phyloP scores from a whole-genome alignment of 768 basidiomycete species.

The Botryobasidium botryosum region DNA sequence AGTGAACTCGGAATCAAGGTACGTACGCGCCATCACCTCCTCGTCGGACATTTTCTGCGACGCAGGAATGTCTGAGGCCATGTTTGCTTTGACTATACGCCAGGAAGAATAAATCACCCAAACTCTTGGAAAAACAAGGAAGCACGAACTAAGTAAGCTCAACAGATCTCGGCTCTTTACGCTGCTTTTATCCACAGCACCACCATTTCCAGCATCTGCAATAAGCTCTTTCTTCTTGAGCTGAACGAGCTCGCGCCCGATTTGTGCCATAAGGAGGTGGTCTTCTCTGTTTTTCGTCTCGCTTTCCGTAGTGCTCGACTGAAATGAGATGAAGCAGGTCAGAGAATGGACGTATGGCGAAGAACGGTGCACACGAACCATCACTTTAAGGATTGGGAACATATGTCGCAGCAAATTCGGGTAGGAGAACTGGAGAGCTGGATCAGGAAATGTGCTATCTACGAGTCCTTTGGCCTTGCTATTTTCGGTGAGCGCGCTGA shows the following conservation, averaged over 20 bases:
- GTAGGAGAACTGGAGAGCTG: not conserved
- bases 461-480: not conserved
- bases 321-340: too few species aligned
- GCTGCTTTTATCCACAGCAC: not conserved
- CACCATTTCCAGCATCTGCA: not conserved
- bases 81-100: conserved; percentile 35
- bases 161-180: conserved; percentile 34
- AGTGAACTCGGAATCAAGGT: not conserved
- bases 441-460: not conserved
- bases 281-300: not conserved
- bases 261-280: not conserved
- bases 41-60: conserved; percentile 40
- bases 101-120: not conserved
- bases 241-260: conserved; percentile 10
- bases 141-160: conserved; percentile 27
- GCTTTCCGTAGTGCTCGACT: too few species aligned
- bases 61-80: conserved; percentile 39
- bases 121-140: not conserved
- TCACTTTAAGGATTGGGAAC: conserved; percentile 3
- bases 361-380: not conserved
- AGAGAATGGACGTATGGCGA: not conserved
- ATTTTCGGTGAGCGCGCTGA: conserved; percentile 18
- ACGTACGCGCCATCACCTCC: conserved; percentile 42
- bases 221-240: conserved; percentile 20
- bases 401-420: conserved; percentile 1